These are phyloP conservation scores for Camellia lanceoleosa DNA, from an alignment of 148 eudicot genomes.

Conservation along the genomic window DNA sequence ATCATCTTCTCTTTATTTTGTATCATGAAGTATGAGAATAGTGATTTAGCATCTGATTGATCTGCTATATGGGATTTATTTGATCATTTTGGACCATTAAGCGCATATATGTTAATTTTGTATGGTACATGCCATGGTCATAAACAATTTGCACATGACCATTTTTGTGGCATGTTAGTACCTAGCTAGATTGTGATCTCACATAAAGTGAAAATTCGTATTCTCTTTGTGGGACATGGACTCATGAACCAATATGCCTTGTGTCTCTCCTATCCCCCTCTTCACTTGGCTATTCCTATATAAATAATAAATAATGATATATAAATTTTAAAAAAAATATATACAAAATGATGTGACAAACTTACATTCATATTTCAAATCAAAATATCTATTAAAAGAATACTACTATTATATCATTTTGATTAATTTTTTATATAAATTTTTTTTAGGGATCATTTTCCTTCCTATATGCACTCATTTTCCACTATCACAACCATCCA, in stretches of 20 bases:
- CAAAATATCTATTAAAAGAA: no score
- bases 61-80: background rate
- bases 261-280: constrained; percentile 17
- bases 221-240: constrained; percentile 13
- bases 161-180: background rate
- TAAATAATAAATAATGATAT: no score
- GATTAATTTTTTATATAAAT: no score
- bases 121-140: background rate
- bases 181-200: constrained; percentile 20
- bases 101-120: background rate
- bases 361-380: no score
- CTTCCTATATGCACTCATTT: no score
- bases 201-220: constrained; percentile 26
- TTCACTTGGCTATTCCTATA: constrained; percentile 7
- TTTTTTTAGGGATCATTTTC: no score
- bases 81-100: background rate
- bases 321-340: no score
- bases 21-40: no score
- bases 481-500: background rate
- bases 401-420: no score
- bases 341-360: no score
- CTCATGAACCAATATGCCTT: constrained; percentile 21
- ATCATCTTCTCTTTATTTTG: no score
- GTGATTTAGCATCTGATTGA: background rate
- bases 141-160: background rate